Conservation (phyloP, 306 rosid species). For the Trichosanthes cucumerina region DNA sequence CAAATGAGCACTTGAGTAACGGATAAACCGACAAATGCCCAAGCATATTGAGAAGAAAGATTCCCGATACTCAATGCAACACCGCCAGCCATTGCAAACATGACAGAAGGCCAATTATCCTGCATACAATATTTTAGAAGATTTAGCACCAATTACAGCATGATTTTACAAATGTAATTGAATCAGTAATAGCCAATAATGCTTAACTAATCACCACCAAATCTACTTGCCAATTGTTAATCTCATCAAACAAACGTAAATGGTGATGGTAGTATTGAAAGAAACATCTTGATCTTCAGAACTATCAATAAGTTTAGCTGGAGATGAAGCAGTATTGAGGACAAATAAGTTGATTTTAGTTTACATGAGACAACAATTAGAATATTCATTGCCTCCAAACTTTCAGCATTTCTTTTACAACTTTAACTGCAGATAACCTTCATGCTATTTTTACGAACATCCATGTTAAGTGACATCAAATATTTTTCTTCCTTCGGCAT, state of each 20-base stretch:
- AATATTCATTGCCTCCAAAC: background rate
- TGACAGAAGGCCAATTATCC: slow-evolving; percentile 74
- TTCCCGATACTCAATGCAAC: slow-evolving; percentile 70
- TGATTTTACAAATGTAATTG: background rate
- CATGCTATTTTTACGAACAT: background rate
- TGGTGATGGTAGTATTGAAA: background rate
- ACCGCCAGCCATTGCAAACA: slow-evolving; percentile 82
- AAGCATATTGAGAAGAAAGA: slow-evolving; percentile 71
- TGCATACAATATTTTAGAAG: slow-evolving; percentile 18
- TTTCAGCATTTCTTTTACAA: background rate
- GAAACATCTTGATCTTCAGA: background rate
- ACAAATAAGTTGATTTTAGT: background rate
- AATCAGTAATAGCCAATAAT: background rate
- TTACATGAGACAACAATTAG: background rate
- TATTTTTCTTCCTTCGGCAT: background rate
- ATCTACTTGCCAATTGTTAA: background rate
- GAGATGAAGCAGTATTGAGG: background rate
- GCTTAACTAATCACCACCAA: background rate
- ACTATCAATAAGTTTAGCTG: background rate
- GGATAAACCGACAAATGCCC: slow-evolving; percentile 80
- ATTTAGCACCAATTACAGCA: background rate
- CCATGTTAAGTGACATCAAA: background rate
- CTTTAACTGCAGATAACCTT: background rate
- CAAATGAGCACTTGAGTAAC: slow-evolving; percentile 68
- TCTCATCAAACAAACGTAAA: background rate